Conservation (phyloP, 352 stramenopile species). For the Phytophthora sansomeana region DNA sequence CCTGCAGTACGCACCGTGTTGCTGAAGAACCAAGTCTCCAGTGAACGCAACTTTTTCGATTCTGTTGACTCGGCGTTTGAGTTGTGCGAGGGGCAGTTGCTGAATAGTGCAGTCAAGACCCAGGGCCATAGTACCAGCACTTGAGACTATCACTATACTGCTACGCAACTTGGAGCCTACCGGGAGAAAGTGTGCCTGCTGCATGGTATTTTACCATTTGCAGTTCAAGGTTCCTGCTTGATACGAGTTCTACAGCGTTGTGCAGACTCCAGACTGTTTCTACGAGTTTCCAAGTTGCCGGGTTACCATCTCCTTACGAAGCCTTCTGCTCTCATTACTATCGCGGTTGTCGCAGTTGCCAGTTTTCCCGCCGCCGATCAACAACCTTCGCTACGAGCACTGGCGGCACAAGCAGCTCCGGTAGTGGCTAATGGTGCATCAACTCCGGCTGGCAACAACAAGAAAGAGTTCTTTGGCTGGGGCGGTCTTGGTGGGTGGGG, state of each 20-base stretch:
- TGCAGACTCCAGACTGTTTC: constrained; percentile 52
- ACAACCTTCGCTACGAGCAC: too few species aligned
- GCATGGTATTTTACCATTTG: constrained; percentile 53
- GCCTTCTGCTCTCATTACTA: too few species aligned
- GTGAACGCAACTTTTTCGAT: constrained; percentile 51
- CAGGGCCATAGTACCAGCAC: constrained; percentile 16
- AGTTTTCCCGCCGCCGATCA: constrained; percentile 51
- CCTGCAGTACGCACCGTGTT: constrained; percentile 61
- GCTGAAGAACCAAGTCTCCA: constrained; percentile 71
- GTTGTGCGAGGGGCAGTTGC: constrained; percentile 62
- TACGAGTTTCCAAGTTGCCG: constrained; percentile 63
- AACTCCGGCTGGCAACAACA: too few species aligned
- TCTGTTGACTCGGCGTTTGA: constrained; percentile 66
- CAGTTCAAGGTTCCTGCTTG: constrained; percentile 47
- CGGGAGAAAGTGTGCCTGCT: constrained; percentile 58
- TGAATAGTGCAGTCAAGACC: not conserved
- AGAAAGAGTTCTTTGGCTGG: too few species aligned
- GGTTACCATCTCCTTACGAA: constrained; percentile 67
- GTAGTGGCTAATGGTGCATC: too few species aligned
- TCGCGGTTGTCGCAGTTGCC: constrained; percentile 61
- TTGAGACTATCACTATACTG: constrained; percentile 51
- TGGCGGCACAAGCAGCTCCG: too few species aligned
- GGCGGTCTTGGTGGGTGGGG: too few species aligned
- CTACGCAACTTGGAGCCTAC: constrained; percentile 69
- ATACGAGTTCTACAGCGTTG: constrained; percentile 66